Percentiles rank a stretch among this genome's conserved stretches.
phyloP scores from a whole-genome alignment of 163 green algal species.

The Scenedesmus sp. region DNA sequence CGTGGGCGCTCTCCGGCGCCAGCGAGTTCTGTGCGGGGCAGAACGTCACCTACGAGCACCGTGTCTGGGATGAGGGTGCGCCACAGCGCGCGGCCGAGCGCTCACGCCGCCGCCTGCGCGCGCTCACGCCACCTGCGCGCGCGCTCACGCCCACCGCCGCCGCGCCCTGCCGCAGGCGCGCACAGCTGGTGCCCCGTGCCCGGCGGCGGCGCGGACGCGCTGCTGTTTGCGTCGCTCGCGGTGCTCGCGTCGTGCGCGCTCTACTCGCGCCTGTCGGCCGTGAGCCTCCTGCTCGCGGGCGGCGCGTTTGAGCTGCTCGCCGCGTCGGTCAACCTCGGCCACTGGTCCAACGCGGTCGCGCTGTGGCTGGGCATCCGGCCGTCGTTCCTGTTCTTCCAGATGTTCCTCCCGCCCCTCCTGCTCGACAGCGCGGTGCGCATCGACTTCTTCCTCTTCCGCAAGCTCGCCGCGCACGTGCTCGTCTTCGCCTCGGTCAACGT shows the following conservation, averaged over 20 bases:
- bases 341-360: constrained; percentile 36
- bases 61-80: constrained; percentile 32
- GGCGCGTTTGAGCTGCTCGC: constrained; percentile 9
- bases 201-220: constrained; percentile 38
- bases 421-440: constrained; percentile 78
- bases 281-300: constrained; percentile 36
- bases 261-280: constrained; percentile 34
- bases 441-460: constrained; percentile 87
- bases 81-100: background rate
- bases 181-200: constrained; percentile 37
- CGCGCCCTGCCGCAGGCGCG: constrained; percentile 14
- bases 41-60: constrained; percentile 33
- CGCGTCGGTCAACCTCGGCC: constrained; percentile 20
- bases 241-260: constrained; percentile 19
- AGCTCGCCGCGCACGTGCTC: constrained; percentile 75
- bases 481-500: constrained; percentile 89
- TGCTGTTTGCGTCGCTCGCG: constrained; percentile 36
- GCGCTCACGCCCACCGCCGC: background rate
- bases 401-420: constrained; percentile 84
- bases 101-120: background rate
- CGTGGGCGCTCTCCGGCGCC: too few relatives aligned
- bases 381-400: constrained; percentile 76
- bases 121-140: background rate
- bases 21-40: constrained; percentile 27
- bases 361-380: constrained; percentile 45